phyloP scores from a whole-genome alignment of 306 rosid species.

The Ziziphus jujuba region DNA sequence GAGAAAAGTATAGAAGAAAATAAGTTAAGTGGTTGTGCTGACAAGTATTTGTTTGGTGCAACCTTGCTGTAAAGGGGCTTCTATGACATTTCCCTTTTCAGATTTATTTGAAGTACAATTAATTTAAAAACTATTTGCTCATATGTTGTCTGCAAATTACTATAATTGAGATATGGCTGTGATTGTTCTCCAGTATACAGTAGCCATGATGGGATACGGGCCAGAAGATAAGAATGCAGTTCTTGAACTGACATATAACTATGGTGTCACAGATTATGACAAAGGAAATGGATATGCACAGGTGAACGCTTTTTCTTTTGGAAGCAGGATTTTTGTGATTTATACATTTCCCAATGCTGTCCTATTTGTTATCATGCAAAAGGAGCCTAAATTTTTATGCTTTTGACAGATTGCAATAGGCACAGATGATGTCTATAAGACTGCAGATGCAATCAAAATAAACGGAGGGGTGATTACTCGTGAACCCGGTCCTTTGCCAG shows the following conservation, averaged over 20 bases:
- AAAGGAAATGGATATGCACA: constrained; percentile 83
- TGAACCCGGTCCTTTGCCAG: constrained; percentile 80
- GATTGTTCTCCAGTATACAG: constrained; percentile 37
- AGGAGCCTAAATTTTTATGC: not conserved
- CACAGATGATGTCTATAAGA: constrained; percentile 70
- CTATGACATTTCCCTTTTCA: not conserved
- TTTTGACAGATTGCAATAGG: constrained; percentile 67
- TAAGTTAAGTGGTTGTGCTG: too few relatives aligned
- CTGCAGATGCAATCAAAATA: constrained; percentile 73
- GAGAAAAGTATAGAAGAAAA: too few relatives aligned
- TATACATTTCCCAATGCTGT: not conserved
- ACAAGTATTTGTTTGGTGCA: too few relatives aligned
- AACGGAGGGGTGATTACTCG: constrained; percentile 62
- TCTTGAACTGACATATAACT: constrained; percentile 69
- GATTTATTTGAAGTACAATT: not conserved
- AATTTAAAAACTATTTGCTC: not conserved
- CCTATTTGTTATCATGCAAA: not conserved
- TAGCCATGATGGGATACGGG: constrained; percentile 68
- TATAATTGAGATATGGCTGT: constrained; percentile 11
- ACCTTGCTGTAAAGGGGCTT: too few relatives aligned
- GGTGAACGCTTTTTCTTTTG: constrained; percentile 35
- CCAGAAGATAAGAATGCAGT: constrained; percentile 68
- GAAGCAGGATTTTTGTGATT: not conserved
- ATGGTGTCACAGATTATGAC: constrained; percentile 63
- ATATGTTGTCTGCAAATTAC: not conserved